phyloP scores from a whole-genome alignment of 345 rosid species.

The Erodium maritimum region DNA sequence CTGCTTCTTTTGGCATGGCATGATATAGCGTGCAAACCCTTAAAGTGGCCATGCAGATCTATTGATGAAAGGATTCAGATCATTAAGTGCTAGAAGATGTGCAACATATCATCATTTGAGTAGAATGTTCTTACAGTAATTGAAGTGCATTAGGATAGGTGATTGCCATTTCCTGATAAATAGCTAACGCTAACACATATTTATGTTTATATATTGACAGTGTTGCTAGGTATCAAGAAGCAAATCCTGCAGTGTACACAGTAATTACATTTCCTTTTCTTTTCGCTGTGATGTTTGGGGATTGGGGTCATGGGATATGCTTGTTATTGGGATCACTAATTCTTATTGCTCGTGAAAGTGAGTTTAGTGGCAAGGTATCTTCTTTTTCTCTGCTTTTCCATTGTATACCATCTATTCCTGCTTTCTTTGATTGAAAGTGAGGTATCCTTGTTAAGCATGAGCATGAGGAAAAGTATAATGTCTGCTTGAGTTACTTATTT shows the following conservation, averaged over 20 bases:
- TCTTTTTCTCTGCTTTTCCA: conserved; percentile 2
- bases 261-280: conserved; percentile 88
- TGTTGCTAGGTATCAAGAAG: conserved; percentile 93
- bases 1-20: no score
- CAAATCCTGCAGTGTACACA: conserved; percentile 94
- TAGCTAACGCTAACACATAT: no score
- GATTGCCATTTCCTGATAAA: no score
- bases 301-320: conserved; percentile 99
- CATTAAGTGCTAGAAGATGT: no score
- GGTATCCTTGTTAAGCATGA: background rate
- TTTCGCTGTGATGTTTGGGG: conserved; percentile 99
- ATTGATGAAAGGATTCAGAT: no score
- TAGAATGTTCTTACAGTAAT: no score
- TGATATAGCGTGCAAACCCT: no score
- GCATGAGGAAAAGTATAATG: background rate
- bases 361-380: conserved; percentile 60
- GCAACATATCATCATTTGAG: no score
- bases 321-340: conserved; percentile 81
- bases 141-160: no score
- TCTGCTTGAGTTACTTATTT: background rate
- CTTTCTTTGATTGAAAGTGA: background rate
- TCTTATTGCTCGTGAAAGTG: conserved; percentile 77
- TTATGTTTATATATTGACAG: conserved; percentile 36
- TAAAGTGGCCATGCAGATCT: no score
- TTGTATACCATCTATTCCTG: no score